A percentile compares a stretch with the other conserved stretches of the same genome.
Conservation (phyloP, 164 flowering plant species). For the Malania oleifera region DNA sequence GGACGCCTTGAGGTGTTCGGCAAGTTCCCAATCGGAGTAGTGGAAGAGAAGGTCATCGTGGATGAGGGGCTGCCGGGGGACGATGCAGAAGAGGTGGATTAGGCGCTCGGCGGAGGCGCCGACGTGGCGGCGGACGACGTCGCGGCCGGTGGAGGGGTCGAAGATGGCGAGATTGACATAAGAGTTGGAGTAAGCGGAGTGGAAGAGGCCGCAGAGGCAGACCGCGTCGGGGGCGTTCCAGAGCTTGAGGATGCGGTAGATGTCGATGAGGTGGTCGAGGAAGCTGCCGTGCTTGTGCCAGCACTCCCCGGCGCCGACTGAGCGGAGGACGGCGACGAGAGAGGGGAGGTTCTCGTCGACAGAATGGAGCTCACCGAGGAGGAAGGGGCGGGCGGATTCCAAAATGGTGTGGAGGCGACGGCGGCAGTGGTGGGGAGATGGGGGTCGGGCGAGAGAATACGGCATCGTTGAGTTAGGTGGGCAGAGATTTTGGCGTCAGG, state of each 20-base stretch:
- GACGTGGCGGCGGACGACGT: constrained; percentile 57
- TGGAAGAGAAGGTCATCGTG: constrained; percentile 77
- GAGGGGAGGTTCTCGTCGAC: constrained; percentile 60
- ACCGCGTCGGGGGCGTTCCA: constrained; percentile 63
- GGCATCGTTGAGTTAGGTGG: too few species aligned
- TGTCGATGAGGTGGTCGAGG: constrained; percentile 80
- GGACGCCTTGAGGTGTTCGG: constrained; percentile 51
- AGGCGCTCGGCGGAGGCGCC: constrained; percentile 76
- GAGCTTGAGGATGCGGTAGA: constrained; percentile 61
- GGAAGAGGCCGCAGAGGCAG: constrained; percentile 91
- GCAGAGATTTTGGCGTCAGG: too few species aligned
- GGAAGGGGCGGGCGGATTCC: constrained; percentile 64
- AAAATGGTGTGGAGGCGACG: constrained; percentile 34
- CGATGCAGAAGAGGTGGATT: constrained; percentile 79
- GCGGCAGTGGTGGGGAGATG: neutral
- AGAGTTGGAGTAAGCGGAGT: constrained; percentile 96
- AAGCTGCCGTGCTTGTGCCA: constrained; percentile 98
- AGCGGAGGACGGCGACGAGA: constrained; percentile 58
- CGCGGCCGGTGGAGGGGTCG: constrained; percentile 74
- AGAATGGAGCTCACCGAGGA: constrained; percentile 61
- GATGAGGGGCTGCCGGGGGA: constrained; percentile 78
- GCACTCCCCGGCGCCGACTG: constrained; percentile 93
- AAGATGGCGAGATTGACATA: constrained; percentile 95
- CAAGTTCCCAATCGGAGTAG: constrained; percentile 58
- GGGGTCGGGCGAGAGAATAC: too few species aligned